phyloP scores from a whole-genome alignment of 306 rosid species.

The Malus orientalis region DNA sequence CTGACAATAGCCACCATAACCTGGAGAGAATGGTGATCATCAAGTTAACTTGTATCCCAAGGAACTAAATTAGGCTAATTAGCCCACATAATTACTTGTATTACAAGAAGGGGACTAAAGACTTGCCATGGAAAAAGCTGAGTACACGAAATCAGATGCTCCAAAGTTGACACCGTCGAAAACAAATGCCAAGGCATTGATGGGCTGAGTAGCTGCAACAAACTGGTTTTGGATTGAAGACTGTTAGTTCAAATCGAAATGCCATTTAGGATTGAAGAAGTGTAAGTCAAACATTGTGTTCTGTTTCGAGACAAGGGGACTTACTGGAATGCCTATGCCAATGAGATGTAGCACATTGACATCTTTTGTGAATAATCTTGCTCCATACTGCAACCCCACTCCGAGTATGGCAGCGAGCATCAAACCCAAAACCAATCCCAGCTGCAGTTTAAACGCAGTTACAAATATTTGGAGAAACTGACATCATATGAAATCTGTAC shows the following conservation, averaged over 20 bases:
- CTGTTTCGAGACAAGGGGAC: conserved; percentile 10
- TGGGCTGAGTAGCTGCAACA: conserved; percentile 88
- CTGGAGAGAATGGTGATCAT: conserved; percentile 27
- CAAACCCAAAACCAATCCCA: conserved; percentile 76
- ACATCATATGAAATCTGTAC: not conserved
- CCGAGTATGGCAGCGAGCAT: conserved; percentile 64
- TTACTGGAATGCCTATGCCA: conserved; percentile 72
- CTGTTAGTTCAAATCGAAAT: conserved; percentile 5
- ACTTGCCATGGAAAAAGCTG: conserved; percentile 90
- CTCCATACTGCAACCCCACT: conserved; percentile 69
- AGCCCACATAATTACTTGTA: not conserved
- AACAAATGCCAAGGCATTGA: conserved; percentile 84
- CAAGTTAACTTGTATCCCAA: not conserved
- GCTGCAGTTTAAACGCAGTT: conserved; percentile 36
- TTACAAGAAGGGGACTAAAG: conserved; percentile 4
- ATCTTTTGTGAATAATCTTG: conserved; percentile 64
- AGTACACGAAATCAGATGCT: conserved; percentile 94
- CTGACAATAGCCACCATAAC: conserved; percentile 77
- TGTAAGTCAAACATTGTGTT: not conserved
- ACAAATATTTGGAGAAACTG: not conserved
- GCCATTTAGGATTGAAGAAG: conserved; percentile 1
- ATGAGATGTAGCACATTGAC: conserved; percentile 60
- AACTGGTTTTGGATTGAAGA: conserved; percentile 43
- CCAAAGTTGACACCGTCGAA: conserved; percentile 97
- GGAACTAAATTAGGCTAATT: not conserved